Evolutionary conservation across 179 eudicot genomes (phyloP).

Genomic region (Drosera spatulata): DNA sequence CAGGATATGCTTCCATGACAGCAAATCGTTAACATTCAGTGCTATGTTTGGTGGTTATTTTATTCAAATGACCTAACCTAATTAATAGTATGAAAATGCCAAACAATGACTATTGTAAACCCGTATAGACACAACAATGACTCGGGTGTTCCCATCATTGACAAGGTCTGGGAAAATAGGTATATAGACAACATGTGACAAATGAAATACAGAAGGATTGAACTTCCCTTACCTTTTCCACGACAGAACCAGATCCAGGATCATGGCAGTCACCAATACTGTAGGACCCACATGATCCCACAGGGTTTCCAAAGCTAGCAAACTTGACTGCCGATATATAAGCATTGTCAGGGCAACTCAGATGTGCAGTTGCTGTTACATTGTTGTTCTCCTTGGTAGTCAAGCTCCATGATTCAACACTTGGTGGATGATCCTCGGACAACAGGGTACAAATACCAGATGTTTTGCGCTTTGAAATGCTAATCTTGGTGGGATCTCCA

Average conservation of each 20-base stretch:
- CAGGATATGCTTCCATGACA: no score
- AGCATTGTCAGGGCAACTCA: constrained; percentile 47
- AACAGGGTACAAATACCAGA: constrained; percentile 42
- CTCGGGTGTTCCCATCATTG: no score
- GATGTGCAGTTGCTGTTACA: constrained; percentile 24
- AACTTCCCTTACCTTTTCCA: constrained; percentile 41
- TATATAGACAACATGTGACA: not conserved
- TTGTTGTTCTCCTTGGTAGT: constrained; percentile 14
- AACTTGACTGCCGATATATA: constrained; percentile 52
- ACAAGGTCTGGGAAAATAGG: not conserved
- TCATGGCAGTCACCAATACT: constrained; percentile 56
- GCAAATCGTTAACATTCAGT: no score
- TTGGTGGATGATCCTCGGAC: constrained; percentile 53
- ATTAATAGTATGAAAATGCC: not conserved
- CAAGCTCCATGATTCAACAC: constrained; percentile 22
- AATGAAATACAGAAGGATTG: not conserved
- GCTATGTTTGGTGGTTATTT: no score
- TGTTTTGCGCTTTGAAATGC: constrained; percentile 56
- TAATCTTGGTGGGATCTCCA: constrained; percentile 85
- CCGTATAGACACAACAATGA: no score
- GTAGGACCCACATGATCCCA: constrained; percentile 65
- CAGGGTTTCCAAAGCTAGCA: constrained; percentile 79
- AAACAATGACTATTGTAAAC: not conserved
- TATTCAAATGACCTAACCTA: no score
- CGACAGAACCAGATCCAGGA: constrained; percentile 37